Percentiles rank a stretch among this genome's conserved stretches.
These are phyloP conservation scores for Beauveria scarabaeidicola DNA, from an alignment of 2,329 filamentous ascomycete species.

Conservation along the genomic window DNA sequence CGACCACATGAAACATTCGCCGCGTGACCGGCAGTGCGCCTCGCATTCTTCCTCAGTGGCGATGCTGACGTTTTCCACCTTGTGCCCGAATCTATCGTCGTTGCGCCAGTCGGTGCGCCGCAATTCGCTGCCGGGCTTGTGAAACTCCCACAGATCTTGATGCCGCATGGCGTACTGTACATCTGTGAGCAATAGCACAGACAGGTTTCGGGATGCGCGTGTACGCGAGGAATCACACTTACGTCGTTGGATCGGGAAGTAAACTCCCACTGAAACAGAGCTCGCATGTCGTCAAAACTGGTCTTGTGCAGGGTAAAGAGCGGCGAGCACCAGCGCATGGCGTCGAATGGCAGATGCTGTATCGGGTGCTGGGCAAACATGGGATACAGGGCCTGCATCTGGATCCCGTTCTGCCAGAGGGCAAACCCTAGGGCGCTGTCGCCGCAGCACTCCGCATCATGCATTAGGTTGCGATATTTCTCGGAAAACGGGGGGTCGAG, in stretches of 20 bases:
- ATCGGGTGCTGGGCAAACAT: constrained; percentile 12
- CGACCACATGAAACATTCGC: constrained; percentile 1
- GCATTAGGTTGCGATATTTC: neutral
- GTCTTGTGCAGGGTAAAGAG: constrained; percentile 14
- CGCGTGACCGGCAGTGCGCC: neutral
- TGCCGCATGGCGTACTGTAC: constrained; percentile 2
- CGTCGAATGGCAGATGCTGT: constrained; percentile 4
- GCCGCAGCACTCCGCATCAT: constrained; percentile 13
- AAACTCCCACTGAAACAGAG: constrained; percentile 14
- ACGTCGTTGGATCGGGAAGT: constrained; percentile 3
- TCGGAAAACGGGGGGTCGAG: constrained; percentile 7
- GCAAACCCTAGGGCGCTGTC: constrained; percentile 12
- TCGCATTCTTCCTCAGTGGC: neutral
- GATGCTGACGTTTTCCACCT: neutral
- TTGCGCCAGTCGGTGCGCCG: constrained; percentile 10
- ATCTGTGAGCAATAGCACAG: neutral
- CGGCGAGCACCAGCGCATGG: constrained; percentile 13
- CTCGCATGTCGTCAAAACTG: constrained; percentile 5
- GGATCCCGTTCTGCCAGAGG: constrained; percentile 1
- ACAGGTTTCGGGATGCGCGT: too few relatives aligned
- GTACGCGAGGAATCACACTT: neutral
- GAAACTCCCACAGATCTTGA: constrained; percentile 7
- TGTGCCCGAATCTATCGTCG: neutral
- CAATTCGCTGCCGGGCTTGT: neutral
- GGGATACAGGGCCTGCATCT: constrained; percentile 12